Conservation (phyloP, 768 basidiomycete species). For the Hirschioporus abietinus region DNA sequence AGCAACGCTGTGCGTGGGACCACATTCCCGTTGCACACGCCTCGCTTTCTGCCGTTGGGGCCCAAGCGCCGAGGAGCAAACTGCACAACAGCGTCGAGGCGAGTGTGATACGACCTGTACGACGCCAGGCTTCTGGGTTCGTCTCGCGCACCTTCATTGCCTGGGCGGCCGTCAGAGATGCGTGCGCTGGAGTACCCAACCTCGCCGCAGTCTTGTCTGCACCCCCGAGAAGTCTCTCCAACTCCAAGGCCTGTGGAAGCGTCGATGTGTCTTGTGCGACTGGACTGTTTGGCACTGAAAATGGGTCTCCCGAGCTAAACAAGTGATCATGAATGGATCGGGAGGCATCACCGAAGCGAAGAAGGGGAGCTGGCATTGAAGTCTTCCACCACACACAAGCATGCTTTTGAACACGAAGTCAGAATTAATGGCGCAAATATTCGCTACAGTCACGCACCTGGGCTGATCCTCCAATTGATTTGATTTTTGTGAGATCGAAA, state of each 20-base stretch:
- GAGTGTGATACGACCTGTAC: conserved; percentile 73
- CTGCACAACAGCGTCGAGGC: conserved; percentile 72
- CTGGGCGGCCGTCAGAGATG: conserved; percentile 70
- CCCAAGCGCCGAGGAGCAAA: conserved; percentile 66
- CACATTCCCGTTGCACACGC: conserved; percentile 78
- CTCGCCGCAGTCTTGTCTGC: conserved; percentile 73
- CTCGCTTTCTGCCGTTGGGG: conserved; percentile 68
- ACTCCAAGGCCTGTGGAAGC: conserved; percentile 67
- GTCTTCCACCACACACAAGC: conserved; percentile 85
- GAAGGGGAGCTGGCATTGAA: conserved; percentile 59
- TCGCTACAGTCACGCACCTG: conserved; percentile 43
- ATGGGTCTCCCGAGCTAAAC: conserved; percentile 42
- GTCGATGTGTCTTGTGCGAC: conserved; percentile 78
- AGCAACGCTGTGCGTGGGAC: conserved; percentile 55
- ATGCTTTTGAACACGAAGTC: conserved; percentile 31
- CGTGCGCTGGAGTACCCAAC: conserved; percentile 67
- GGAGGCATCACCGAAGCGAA: conserved; percentile 69
- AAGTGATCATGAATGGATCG: conserved; percentile 59
- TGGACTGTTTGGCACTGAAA: conserved; percentile 70
- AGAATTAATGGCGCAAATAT: neutral
- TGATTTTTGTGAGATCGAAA: conserved; percentile 66
- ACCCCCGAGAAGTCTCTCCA: conserved; percentile 72
- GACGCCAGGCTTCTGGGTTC: conserved; percentile 75
- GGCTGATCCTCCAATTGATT: conserved; percentile 72
- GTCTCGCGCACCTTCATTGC: conserved; percentile 73